Percentiles rank a stretch among this genome's conserved stretches.
Evolutionary conservation across 2,329 filamentous ascomycete genomes (phyloP).

Genomic region (Ascochyta clinopodiicola): DNA sequence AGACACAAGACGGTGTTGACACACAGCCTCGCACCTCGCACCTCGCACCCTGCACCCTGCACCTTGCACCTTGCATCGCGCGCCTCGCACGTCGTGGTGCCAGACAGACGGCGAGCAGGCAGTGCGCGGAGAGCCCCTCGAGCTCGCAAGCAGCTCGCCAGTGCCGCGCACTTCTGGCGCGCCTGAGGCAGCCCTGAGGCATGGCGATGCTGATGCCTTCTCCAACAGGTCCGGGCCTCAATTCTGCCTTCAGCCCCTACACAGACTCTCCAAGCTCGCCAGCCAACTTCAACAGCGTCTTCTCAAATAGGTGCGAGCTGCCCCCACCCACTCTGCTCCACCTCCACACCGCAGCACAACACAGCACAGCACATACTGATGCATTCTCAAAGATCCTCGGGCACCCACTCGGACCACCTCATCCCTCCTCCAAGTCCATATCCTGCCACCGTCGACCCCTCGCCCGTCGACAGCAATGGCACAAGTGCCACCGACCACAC

Average conservation of each 20-base stretch:
- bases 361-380: conserved; percentile 30
- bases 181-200: conserved; percentile 30
- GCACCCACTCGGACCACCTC: conserved; percentile 55
- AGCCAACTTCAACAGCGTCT: conserved; percentile 51
- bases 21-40: conserved; percentile 17
- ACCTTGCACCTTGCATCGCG: conserved; percentile 15
- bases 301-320: conserved; percentile 56
- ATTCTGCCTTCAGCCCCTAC: conserved; percentile 59
- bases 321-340: conserved; percentile 34
- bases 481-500: conserved; percentile 83
- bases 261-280: conserved; percentile 60
- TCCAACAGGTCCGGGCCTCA: conserved; percentile 42
- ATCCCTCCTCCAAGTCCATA: conserved; percentile 59
- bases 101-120: conserved; percentile 10
- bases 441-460: conserved; percentile 75
- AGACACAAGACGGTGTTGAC: conserved; percentile 3
- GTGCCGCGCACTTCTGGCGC: conserved; percentile 37
- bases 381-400: conserved; percentile 50
- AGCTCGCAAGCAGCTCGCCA: conserved; percentile 14
- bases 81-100: conserved; percentile 9
- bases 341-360: conserved; percentile 1
- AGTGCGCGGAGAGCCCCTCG: conserved; percentile 16
- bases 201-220: conserved; percentile 57
- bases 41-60: conserved; percentile 7
- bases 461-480: conserved; percentile 83